phyloP scores from a whole-genome alignment of 208 protist species.

The Acanthamoeba divionensis region DNA sequence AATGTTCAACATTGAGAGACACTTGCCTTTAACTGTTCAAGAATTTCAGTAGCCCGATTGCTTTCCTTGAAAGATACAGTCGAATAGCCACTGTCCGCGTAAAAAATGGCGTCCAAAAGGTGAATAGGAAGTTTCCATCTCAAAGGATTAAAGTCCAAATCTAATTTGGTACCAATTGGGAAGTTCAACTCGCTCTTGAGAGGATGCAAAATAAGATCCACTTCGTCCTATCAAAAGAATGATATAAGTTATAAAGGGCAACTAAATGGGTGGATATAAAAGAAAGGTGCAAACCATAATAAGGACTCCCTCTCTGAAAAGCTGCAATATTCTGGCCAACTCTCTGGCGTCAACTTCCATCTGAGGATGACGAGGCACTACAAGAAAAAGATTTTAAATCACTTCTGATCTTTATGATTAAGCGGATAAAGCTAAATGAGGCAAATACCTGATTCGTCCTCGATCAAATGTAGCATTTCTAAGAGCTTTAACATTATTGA shows the following conservation, averaged over 20 bases:
- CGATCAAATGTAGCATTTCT: conserved; percentile 88
- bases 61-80: conserved; percentile 49
- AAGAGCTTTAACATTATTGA: conserved; percentile 90
- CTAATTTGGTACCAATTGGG: conserved; percentile 89
- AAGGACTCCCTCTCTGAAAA: conserved; percentile 86
- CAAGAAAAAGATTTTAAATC: not conserved
- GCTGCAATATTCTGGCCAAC: conserved; percentile 80
- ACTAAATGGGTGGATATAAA: not conserved
- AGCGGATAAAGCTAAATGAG: not conserved
- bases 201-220: conserved; percentile 93
- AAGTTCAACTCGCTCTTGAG: conserved; percentile 94
- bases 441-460: conserved; percentile 55
- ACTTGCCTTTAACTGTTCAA: conserved; percentile 41
- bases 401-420: not conserved
- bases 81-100: conserved; percentile 66
- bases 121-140: conserved; percentile 92
- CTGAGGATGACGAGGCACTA: not conserved
- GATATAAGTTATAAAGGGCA: not conserved
- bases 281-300: conserved; percentile 85
- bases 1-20: not conserved
- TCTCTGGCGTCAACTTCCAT: conserved; percentile 53
- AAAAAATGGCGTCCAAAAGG: conserved; percentile 90
- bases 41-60: conserved; percentile 30
- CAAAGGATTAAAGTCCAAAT: conserved; percentile 86
- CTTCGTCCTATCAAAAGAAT: conserved; percentile 67